Percentiles rank a stretch among this genome's conserved stretches.
phyloP scores from a whole-genome alignment of 2,329 filamentous ascomycete species.

The Colletotrichum cuscutae region DNA sequence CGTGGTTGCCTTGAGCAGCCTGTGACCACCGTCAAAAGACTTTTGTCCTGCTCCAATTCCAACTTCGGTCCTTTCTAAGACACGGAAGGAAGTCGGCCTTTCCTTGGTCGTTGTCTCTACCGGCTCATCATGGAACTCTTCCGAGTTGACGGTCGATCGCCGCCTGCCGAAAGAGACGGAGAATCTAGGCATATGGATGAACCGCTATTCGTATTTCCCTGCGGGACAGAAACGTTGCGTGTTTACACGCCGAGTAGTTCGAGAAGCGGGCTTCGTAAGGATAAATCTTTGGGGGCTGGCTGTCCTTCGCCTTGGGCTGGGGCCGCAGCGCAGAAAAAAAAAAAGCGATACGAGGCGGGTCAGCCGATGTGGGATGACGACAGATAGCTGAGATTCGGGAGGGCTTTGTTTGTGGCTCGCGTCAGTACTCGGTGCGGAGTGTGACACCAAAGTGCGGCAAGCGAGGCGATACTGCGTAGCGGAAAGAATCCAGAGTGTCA shows the following conservation, averaged over 20 bases:
- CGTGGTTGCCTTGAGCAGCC: conserved; percentile 51
- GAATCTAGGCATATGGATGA: conserved; percentile 70
- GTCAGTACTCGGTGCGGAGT: conserved; percentile 29
- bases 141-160: conserved; percentile 66
- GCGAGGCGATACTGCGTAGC: conserved; percentile 21
- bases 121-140: conserved; percentile 63
- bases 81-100: conserved; percentile 62
- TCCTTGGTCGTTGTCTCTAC: conserved; percentile 46
- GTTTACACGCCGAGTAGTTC: conserved; percentile 9
- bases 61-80: conserved; percentile 64
- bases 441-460: conserved; percentile 14
- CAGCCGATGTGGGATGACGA: conserved; percentile 34
- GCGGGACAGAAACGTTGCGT: conserved; percentile 16
- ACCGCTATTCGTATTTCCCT: conserved; percentile 37
- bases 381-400: conserved; percentile 31
- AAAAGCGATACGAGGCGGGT: conserved; percentile 33
- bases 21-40: conserved; percentile 62
- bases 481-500: conserved; percentile 19
- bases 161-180: conserved; percentile 68
- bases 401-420: conserved; percentile 33
- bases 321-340: conserved; percentile 4
- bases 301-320: conserved; percentile 13
- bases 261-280: conserved; percentile 1
- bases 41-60: conserved; percentile 46
- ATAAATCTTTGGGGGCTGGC: conserved; percentile 5